Evolutionary conservation across 768 basidiomycete species (phyloP), one percentile per base, ranked within the genome.

Genomic region (Phylloporus rhodoxanthus): DNA sequence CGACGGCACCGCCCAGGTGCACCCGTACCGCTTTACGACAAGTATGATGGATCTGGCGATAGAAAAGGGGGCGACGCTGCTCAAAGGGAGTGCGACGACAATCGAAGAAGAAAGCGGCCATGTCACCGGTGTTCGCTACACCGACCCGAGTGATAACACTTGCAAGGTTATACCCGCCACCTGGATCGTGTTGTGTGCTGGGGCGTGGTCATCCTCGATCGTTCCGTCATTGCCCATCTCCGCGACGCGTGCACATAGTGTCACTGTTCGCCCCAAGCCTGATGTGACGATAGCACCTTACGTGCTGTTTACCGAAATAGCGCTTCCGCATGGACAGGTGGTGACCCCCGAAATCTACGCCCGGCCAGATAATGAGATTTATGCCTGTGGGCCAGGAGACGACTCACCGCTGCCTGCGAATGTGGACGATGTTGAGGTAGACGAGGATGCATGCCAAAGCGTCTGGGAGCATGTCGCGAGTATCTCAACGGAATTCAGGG

Each of bases 241-340:
- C n/a, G 76, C 75, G 37, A 81, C 76, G 6, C 82, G 87, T 46
- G 85, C 84, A 0, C 87, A 89, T 64, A 87, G 85, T 58, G 76
- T 90, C 59, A 80, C 79, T 8, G 78, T 87, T 54, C 77, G 69
- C 13, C 77, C 83, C 0, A 61, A 65, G 17, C 60, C 73, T 3
- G 62, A 61, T 8, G 66, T 69, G 26, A 62, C 64, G 20, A 75
- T 91, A 61, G 72, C 84, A 5, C 85, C 89, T 2, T 87, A 91
- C 60, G 85, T 86, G 32, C 74, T 92, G 46, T 95, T 93, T 68
- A 90, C 91, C 26, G 84, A 85, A 62, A 87, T 95, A 56, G 54
- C 61, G 25, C 66, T 78, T 47, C 63, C 63, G 5, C 59, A 51
- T 17, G 59, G 48, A 21, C 58, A 51, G 23, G 60, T 58, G 17